These are phyloP conservation scores for Mycena leptocephala DNA, from an alignment of 768 basidiomycete genomes.

Conservation along the genomic window DNA sequence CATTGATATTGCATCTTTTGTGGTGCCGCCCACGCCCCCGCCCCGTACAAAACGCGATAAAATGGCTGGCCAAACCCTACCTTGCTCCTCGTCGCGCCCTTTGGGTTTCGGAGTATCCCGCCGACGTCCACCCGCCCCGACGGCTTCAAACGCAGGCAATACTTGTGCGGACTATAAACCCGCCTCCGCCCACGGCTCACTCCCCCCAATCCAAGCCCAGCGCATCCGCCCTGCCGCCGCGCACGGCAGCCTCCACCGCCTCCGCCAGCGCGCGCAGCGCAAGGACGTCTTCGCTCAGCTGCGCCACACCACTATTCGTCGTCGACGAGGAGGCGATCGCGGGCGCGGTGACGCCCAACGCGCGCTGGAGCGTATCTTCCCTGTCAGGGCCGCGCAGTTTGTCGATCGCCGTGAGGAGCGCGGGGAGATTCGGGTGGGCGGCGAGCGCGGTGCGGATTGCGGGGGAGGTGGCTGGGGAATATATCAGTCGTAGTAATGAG, in stretches of 20 bases:
- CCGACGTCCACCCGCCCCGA: no score
- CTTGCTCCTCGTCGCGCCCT: no score
- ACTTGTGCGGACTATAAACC: no score
- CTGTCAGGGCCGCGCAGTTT: constrained; percentile 76
- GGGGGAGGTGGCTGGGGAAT: constrained; percentile 74
- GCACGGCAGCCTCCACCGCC: constrained; percentile 77
- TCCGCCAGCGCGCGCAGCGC: constrained; percentile 75
- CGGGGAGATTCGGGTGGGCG: constrained; percentile 67
- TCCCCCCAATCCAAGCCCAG: constrained; percentile 79
- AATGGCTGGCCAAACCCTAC: no score
- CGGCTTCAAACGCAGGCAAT: no score
- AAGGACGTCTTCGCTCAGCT: constrained; percentile 66
- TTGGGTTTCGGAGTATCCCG: no score
- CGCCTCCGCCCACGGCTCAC: no score
- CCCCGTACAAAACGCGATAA: no score
- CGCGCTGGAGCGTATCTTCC: constrained; percentile 75
- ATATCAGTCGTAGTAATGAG: background rate
- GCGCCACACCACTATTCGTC: constrained; percentile 40
- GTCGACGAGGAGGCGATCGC: constrained; percentile 57
- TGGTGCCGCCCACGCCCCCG: no score
- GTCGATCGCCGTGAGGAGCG: constrained; percentile 72
- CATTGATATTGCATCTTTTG: no score
- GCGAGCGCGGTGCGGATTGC: constrained; percentile 71
- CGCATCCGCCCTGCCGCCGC: constrained; percentile 65
- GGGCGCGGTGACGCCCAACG: constrained; percentile 72